Conservation (phyloP, 2,329 filamentous ascomycete species). For the Trichoderma breve region DNA sequence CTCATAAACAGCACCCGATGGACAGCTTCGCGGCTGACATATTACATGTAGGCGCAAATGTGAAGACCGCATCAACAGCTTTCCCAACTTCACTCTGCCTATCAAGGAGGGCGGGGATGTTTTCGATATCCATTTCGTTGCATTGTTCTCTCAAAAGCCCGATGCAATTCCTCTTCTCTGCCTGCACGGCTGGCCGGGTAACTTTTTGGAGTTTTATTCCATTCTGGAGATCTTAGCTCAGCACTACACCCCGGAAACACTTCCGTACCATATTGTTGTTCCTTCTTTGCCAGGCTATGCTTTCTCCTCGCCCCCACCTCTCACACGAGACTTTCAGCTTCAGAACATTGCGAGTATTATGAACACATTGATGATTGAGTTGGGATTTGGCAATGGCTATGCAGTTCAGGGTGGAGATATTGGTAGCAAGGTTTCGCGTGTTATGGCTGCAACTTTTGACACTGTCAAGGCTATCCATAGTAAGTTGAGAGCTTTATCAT, state of each 20-base stretch:
- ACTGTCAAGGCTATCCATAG: constrained; percentile 9
- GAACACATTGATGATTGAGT: constrained; percentile 46
- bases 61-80: constrained; percentile 42
- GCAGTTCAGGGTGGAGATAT: constrained; percentile 58
- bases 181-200: constrained; percentile 55
- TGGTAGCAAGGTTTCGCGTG: constrained; percentile 45
- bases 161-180: constrained; percentile 51
- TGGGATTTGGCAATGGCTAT: constrained; percentile 39
- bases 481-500: background rate
- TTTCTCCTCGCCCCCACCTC: constrained; percentile 48
- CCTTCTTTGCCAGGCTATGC: constrained; percentile 56
- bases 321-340: constrained; percentile 39
- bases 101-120: constrained; percentile 37
- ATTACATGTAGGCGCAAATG: constrained; percentile 29
- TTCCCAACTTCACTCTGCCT: constrained; percentile 42
- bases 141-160: constrained; percentile 50
- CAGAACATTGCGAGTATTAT: constrained; percentile 39
- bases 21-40: background rate
- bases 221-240: constrained; percentile 45
- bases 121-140: constrained; percentile 50
- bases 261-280: constrained; percentile 58
- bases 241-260: constrained; percentile 47
- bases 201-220: constrained; percentile 55
- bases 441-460: constrained; percentile 30
- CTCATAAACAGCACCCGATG: accelerated